A percentile compares a stretch with the other conserved stretches of the same genome.
Conservation (phyloP, 2,329 filamentous ascomycete species). For the Lecanicillium sp. region DNA sequence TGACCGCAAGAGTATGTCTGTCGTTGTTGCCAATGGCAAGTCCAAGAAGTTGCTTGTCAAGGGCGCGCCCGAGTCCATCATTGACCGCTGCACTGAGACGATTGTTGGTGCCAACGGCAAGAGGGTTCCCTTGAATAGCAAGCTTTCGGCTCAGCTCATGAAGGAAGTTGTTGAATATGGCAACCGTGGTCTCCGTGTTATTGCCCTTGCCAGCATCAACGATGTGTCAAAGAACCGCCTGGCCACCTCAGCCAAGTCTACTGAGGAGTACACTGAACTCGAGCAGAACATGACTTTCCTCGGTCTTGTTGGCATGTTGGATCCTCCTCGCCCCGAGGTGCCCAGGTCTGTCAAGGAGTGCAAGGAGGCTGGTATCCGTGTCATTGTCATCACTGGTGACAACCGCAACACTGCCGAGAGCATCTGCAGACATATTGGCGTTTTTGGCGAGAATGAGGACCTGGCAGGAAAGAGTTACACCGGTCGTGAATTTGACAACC, state of each 20-base stretch:
- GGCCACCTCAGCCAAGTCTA: constrained; percentile 67
- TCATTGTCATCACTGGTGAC: constrained; percentile 97
- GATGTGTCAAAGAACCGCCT: constrained; percentile 64
- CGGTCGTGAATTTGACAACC: constrained; percentile 84
- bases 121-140: constrained; percentile 61
- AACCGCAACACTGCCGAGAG: constrained; percentile 97
- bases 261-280: constrained; percentile 73
- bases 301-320: constrained; percentile 91
- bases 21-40: constrained; percentile 65
- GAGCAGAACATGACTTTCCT: constrained; percentile 94
- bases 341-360: constrained; percentile 79
- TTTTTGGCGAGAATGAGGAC: constrained; percentile 77
- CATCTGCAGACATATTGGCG: constrained; percentile 93
- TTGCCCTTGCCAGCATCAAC: constrained; percentile 81
- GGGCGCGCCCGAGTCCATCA: constrained; percentile 87
- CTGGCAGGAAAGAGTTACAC: constrained; percentile 90
- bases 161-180: constrained; percentile 84
- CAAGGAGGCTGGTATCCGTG: constrained; percentile 85
- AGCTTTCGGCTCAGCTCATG: constrained; percentile 61
- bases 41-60: constrained; percentile 85
- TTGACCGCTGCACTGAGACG: constrained; percentile 82
- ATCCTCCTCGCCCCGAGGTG: constrained; percentile 91
- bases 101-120: constrained; percentile 72
- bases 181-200: constrained; percentile 86
- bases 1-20: constrained; percentile 99